Conservation (phyloP, 1,139 yeast species). For the Eremothecium cymbalariae region DNA sequence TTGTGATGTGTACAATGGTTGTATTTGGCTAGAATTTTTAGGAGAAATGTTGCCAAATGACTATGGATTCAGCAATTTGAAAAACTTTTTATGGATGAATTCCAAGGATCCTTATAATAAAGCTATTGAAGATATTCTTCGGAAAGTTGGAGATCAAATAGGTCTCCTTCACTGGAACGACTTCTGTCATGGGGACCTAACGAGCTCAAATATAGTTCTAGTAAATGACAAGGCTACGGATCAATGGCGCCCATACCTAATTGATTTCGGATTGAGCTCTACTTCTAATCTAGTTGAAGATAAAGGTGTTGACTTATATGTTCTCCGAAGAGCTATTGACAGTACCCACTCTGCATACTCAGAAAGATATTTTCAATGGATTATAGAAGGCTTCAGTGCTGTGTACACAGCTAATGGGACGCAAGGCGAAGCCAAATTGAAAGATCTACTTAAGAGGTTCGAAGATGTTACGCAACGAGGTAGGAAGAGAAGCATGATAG, state of each 20-base stretch:
- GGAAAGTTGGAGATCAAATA: conserved; percentile 57
- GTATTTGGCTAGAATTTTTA: conserved; percentile 82
- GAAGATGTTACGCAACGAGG: conserved; percentile 88
- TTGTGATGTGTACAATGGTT: conserved; percentile 68
- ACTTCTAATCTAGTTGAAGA: conserved; percentile 75
- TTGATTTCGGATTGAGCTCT: conserved; percentile 86
- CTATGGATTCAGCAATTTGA: conserved; percentile 46
- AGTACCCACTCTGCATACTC: conserved; percentile 84
- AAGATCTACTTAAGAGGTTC: conserved; percentile 55
- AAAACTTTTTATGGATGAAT: conserved; percentile 62
- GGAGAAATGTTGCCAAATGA: conserved; percentile 47
- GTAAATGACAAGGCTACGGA: conserved; percentile 22
- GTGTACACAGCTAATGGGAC: conserved; percentile 34
- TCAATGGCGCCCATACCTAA: conserved; percentile 48
- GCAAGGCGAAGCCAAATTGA: conserved; percentile 37
- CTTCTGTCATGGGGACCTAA: conserved; percentile 89
- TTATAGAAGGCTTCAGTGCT: conserved; percentile 63
- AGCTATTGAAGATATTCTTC: conserved; percentile 39
- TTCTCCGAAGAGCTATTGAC: conserved; percentile 79
- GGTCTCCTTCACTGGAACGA: conserved; percentile 69
- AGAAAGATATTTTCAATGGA: conserved; percentile 55
- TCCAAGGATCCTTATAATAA: conserved; percentile 36
- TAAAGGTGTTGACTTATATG: conserved; percentile 93
- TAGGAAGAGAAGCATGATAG: conserved; percentile 89
- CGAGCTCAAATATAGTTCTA: conserved; percentile 78